phyloP scores from a whole-genome alignment of 2,329 filamentous ascomycete species.

The Dendrostoma leiphaemia region DNA sequence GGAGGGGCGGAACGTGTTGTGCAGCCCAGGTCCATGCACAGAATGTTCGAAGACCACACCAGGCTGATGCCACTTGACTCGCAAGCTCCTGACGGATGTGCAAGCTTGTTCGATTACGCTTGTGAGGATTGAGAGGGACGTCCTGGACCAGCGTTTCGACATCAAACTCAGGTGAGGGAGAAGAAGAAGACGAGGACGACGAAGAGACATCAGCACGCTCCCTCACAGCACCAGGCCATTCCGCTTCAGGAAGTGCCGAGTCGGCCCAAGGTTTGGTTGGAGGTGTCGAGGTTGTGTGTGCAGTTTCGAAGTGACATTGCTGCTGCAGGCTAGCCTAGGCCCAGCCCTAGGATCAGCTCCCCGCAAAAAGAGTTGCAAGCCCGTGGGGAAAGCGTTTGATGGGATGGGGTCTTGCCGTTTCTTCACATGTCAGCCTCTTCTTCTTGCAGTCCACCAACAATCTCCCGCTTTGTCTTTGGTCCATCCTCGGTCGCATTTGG shows the following conservation, averaged over 20 bases:
- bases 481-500: too few species aligned
- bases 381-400: slow-evolving; percentile 9
- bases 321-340: slow-evolving; percentile 5
- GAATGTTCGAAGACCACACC: not conserved
- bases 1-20: not conserved
- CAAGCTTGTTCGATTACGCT: too few species aligned
- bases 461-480: not conserved
- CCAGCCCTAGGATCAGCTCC: slow-evolving; percentile 16
- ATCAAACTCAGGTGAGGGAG: not conserved
- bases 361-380: slow-evolving; percentile 12
- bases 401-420: not conserved
- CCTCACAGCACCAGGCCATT: not conserved
- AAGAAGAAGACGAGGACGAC: too few species aligned
- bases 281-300: not conserved
- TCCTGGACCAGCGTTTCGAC: not conserved
- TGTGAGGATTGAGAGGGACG: not conserved
- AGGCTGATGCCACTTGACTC: not conserved
- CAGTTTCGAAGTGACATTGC: slow-evolving; percentile 7
- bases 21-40: not conserved
- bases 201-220: not conserved
- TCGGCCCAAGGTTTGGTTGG: not conserved
- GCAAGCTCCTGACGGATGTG: not conserved
- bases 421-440: slow-evolving; percentile 3
- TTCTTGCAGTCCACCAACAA: not conserved
- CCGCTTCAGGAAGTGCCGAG: slow-evolving; percentile 8